Base-by-base conservation (phyloP, 768 basidiomycete species). In the Naganishia randhawae region DNA sequence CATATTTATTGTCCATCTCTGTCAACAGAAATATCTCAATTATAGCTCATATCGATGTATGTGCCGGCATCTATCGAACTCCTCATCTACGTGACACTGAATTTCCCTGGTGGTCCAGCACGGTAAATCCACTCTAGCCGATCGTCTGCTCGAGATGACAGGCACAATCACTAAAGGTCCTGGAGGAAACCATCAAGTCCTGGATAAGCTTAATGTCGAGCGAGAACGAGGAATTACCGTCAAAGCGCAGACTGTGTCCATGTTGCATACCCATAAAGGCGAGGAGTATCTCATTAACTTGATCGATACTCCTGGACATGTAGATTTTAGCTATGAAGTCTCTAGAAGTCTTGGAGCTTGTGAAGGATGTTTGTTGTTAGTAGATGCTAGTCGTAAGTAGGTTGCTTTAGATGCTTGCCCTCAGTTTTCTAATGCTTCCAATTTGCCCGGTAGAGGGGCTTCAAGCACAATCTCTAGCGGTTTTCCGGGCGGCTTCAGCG, bases 281-380 rank as follows among this genome's bases (percentile, higher is more conserved):
- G 41, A 67, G 27, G 63, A 65, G 35, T 88, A 90, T 75, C 83
- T 99, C 67, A 83, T 99, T 69, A 98, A 98, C 80, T 83, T 98
- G 31, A 92, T 99, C 73, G 96, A 99, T 80, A 99, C 96, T 0
- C 95, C 95, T 86, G 94, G 96, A 1, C 96, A 99, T 81, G 96
- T 97, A 41, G 96, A 99, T 82, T 99, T 99, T 80, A 86, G 91
- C 67, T 96, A 92, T 87, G 95, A 98, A 80, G 92, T 99, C 37
- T 89, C 92, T 17, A 86, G 96, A 54, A 92, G 91, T 31, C 81
- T 98, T 45, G 88, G 92, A 3, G 92, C 95, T 35, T 96, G 90
- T 72, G 91, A 99, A 81, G 96, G 96, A 10, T 95, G 91, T 3
- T 68, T 88, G 29, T 75, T 85, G 10, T 81, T 97, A 73, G 93